These are phyloP conservation scores for Coemansia aciculifera DNA, from an alignment of 192 early-diverging fungal species.

Conservation along the genomic window DNA sequence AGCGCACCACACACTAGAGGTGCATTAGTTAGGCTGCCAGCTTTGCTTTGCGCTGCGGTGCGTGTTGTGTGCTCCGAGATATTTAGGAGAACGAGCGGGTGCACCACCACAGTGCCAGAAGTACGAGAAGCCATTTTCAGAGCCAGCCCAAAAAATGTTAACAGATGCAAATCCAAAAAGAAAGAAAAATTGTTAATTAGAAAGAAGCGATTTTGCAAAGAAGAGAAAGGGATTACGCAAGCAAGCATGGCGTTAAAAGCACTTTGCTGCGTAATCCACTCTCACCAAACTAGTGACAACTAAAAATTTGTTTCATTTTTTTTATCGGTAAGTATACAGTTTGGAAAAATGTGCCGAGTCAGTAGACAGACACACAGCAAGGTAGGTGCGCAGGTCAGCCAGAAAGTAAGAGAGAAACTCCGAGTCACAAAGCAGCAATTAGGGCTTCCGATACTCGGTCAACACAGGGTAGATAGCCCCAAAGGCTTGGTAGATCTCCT, in stretches of 20 bases:
- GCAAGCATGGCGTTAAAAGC: not conserved
- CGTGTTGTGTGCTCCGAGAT: slow-evolving; percentile 54
- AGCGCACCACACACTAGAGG: slow-evolving; percentile 29
- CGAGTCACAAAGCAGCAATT: not conserved
- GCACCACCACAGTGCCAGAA: slow-evolving; percentile 34
- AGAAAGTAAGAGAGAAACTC: not conserved
- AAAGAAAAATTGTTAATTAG: not conserved
- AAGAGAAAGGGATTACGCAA: not conserved
- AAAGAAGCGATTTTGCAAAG: not conserved
- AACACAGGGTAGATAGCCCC: slow-evolving; percentile 97
- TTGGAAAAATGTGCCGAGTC: not conserved
- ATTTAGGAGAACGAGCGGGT: slow-evolving; percentile 50
- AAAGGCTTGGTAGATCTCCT: slow-evolving; percentile 98
- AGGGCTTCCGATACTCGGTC: slow-evolving; percentile 77
- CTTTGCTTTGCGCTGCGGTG: slow-evolving; percentile 27
- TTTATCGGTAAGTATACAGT: not conserved
- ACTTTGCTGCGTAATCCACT: not conserved
- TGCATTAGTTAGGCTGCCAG: slow-evolving; percentile 14
- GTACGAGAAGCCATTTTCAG: slow-evolving; percentile 13
- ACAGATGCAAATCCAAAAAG: slow-evolving; percentile 7
- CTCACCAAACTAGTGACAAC: not conserved
- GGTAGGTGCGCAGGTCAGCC: not conserved
- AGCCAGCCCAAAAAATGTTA: not conserved
- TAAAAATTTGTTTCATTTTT: not conserved
- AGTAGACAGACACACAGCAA: not conserved